Evolutionary conservation across 108 stramenopile species (phyloP), one percentile per base, ranked within the genome.

Genomic region (Fistulifera solaris): DNA sequence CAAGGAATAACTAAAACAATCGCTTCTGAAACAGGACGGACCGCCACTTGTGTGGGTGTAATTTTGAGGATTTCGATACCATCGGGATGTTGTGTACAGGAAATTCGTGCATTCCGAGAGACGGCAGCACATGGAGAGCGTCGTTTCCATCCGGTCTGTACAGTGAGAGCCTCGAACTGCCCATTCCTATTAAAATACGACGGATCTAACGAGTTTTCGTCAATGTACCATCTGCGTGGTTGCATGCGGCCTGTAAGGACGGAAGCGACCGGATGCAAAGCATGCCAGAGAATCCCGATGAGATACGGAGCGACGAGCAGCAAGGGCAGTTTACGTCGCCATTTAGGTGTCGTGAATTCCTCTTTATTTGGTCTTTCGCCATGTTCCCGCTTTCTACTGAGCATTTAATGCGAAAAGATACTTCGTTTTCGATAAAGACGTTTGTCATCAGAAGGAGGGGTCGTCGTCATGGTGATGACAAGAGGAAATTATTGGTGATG

Each of bases 161-260:
- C 19, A 11, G 10, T 16, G 48, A 21, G 11, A 17, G 27, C 11
- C 21, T 52, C 24, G 11, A 19, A 45, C 11, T 17, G 16, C 11
- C 4, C 7, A 5, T 45, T 21, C 4, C 3, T 31, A 10, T 60
- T 46, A 46, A 53, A 61, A 16, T 11, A 12, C 18, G 0, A 49
- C 59, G 38, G 66, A 49, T 91, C 89, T 42, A 93, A 62, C 24
- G 81, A 75, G 58, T 85, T 71, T 64, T 93, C 90, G 56, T 93
- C 90, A 52, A 88, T 80, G 61, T 65, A 91, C 53, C 53, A 60
- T 19, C 85, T 82, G 14, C 89, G 75, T 45, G 85, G 84, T 66
- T 87, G 84, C 19, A 70, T 46, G 67, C 84, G 84, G 28, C 90
- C 86, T 1, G 85, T 88, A 1, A 85, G 47, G 1, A 88, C 51